phyloP scores from a whole-genome alignment of 176 grass and related monocot genomes.

The Hyparrhenia diplandra region DNA sequence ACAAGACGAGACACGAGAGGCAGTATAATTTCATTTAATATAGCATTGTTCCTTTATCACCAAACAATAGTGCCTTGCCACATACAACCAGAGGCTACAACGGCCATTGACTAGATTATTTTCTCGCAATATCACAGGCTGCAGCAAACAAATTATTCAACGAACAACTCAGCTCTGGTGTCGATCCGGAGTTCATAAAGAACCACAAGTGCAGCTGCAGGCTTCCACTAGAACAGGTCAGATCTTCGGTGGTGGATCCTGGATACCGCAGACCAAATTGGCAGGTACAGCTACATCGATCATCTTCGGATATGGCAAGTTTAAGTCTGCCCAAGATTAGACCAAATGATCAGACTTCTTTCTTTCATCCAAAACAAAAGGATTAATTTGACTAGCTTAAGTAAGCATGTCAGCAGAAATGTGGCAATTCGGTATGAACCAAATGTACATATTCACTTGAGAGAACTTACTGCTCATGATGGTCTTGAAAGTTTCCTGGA shows the following conservation, averaged over 20 bases:
- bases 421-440: not conserved
- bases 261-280: slow-evolving; percentile 80
- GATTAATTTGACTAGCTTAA: not conserved
- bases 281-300: slow-evolving; percentile 80
- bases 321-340: slow-evolving; percentile 61
- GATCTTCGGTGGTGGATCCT: slow-evolving; percentile 56
- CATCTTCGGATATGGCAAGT: slow-evolving; percentile 87
- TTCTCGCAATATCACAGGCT: not conserved
- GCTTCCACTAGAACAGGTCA: slow-evolving; percentile 31
- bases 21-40: not conserved
- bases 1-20: not conserved
- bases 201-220: not conserved
- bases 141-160: slow-evolving; percentile 36
- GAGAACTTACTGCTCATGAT: slow-evolving; percentile 86
- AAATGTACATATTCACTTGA: not conserved
- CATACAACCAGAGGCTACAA: not conserved
- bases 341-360: slow-evolving; percentile 29
- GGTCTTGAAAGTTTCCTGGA: slow-evolving; percentile 70
- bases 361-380: not conserved
- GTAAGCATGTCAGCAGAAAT: not conserved
- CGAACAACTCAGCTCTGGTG: slow-evolving; percentile 17
- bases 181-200: slow-evolving; percentile 4
- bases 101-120: slow-evolving; percentile 9
- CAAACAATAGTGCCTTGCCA: not conserved
- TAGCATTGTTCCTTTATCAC: not conserved